Base-by-base conservation (phyloP, 805 yeast species). In the Monosporozyma siamensis region DNA sequence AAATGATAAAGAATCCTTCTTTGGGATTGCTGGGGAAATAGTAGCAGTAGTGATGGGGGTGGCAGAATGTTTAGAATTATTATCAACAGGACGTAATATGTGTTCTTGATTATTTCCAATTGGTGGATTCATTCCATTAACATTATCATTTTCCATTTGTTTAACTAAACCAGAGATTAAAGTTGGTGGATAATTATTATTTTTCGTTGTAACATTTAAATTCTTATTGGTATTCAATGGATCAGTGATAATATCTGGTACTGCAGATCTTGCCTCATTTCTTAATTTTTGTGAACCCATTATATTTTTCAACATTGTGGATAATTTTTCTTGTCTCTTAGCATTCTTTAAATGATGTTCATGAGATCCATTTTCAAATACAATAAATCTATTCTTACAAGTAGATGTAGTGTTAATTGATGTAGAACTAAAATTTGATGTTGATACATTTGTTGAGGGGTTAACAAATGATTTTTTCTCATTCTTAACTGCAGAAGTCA, bases 271-370 rank as follows among this genome's bases (percentile, higher is more conserved):
- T 3, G 90, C 88, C 50, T 75, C 85, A 48, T 74, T 80, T 45
- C 90, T 66, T 23, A 79, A 61, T 53, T 78, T 80, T 48, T 80
- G 80, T 2, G 83, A 84, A 9, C 86, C 88, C n/a, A 82, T 59
- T 51, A 82, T 70, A 57, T 80, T 86, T 54, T 81, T 83, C 47
- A 83, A 68, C 88, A 83, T 81, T 46, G 77, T 77, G 6, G 80
- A 71, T 29, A 83, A 59, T 51, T 82, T 83, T 55, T 83, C 94
- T 59, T 83, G 90, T 51, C 94, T 69, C 58, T 78, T 81, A 6
- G 90, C 80, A 35, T 81, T 79, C 45, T 77, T 72, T 46, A 90
- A 68, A 57, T 77, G 78, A 62, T 90, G 98, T 54, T 76, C 85
- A 61, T 90, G 98, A 10, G 65, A 48, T 4, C 95, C 94, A 50